Percentiles rank a stretch among this genome's conserved stretches.
phyloP scores from a whole-genome alignment of 768 basidiomycete species.

The Solioccasus polychromus region DNA sequence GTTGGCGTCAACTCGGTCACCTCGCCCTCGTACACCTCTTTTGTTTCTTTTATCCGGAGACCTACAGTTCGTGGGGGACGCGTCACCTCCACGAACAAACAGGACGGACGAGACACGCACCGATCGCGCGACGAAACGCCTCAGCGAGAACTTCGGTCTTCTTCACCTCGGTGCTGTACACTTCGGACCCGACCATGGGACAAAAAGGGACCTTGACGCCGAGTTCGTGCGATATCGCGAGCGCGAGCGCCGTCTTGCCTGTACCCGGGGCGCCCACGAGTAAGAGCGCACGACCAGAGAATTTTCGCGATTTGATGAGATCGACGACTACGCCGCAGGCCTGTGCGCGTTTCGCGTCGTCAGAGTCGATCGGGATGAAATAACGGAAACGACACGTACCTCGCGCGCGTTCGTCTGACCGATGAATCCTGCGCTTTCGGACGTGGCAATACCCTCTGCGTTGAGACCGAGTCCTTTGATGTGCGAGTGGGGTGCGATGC shows the following conservation, averaged over 20 bases:
- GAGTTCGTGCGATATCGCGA: conserved; percentile 94
- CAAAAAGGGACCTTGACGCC: conserved; percentile 96
- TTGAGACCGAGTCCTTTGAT: conserved; percentile 94
- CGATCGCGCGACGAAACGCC: conserved; percentile 92
- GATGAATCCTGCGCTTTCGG: conserved; percentile 81
- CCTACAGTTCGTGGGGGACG: conserved; percentile 41
- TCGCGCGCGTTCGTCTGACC: conserved; percentile 90
- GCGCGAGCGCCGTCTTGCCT: conserved; percentile 94
- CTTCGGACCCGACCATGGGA: conserved; percentile 97
- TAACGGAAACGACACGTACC: conserved; percentile 40
- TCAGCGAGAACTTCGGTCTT: conserved; percentile 98
- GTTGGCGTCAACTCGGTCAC: conserved; percentile 95
- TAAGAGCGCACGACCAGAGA: conserved; percentile 89
- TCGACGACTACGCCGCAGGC: conserved; percentile 90
- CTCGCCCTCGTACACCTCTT: conserved; percentile 98
- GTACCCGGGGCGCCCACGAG: conserved; percentile 96
- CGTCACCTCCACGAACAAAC: background rate
- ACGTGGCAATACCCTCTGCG: conserved; percentile 73
- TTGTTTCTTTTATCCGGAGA: conserved; percentile 97
- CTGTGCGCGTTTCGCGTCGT: conserved; percentile 35
- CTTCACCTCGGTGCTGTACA: conserved; percentile 96
- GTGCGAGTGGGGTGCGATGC: conserved; percentile 91
- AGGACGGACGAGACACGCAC: conserved; percentile 41
- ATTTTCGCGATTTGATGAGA: conserved; percentile 86
- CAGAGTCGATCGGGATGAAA: background rate